Percentiles rank a stretch among this genome's conserved stretches.
Conservation (phyloP, 768 basidiomycete genomes). For the Dacryopinax spathularia region DNA sequence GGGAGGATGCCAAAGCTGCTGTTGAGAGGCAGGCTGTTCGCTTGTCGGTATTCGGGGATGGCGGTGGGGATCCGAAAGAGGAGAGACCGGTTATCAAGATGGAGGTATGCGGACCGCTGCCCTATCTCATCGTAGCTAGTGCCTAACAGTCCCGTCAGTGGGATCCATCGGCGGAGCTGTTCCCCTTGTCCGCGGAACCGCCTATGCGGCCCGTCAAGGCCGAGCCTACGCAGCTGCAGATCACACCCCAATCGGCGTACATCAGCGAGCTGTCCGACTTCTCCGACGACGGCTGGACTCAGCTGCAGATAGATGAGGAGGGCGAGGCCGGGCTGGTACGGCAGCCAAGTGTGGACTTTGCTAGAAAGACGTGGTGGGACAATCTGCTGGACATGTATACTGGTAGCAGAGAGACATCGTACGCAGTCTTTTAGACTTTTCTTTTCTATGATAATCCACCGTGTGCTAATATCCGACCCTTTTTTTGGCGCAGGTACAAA, state of each 20-base stretch:
- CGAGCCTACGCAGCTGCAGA: not conserved
- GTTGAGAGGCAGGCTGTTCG: constrained; percentile 4
- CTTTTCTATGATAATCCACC: constrained; percentile 6
- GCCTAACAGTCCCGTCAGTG: too few relatives aligned
- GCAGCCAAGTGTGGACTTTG: constrained; percentile 31
- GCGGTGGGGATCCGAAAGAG: constrained; percentile 5
- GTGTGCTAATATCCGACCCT: not conserved
- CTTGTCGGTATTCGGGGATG: too few relatives aligned
- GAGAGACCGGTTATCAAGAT: too few relatives aligned
- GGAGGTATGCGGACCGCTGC: too few relatives aligned
- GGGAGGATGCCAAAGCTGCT: not conserved
- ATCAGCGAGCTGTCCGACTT: not conserved
- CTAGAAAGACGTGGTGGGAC: constrained; percentile 70
- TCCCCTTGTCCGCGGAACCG: too few relatives aligned
- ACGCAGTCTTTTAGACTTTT: constrained; percentile 33
- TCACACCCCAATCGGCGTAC: not conserved
- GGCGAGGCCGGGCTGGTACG: constrained; percentile 19
- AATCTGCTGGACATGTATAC: constrained; percentile 45
- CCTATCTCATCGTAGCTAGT: too few relatives aligned
- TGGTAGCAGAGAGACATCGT: constrained; percentile 21
- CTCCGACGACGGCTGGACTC: not conserved
- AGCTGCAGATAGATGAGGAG: not conserved
- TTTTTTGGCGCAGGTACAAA: not conserved
- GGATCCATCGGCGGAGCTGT: not conserved
- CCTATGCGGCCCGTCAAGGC: not conserved